Evolutionary conservation across 2,329 filamentous ascomycete genomes (phyloP).

Genomic region (Parastagonospora avenae): DNA sequence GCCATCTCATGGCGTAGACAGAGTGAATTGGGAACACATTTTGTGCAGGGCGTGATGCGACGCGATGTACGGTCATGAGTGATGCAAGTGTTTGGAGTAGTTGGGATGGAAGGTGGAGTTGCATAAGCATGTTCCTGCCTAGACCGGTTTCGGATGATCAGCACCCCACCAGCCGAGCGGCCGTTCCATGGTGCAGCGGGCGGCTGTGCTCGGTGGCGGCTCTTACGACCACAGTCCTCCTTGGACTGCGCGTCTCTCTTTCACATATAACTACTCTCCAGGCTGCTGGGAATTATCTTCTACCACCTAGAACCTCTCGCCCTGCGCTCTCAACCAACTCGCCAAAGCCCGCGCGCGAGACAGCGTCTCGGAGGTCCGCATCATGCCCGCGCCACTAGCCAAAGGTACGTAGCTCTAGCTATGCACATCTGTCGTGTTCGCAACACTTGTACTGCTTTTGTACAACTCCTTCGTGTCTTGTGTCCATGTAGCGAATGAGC

Average conservation of each 20-base stretch:
- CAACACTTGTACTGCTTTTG: constrained; percentile 10
- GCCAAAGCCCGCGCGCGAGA: background rate
- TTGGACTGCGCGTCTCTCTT: constrained; percentile 2
- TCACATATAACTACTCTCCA: constrained; percentile 4
- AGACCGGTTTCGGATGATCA: too few species aligned
- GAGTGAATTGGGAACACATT: too few species aligned
- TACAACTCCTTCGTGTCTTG: background rate
- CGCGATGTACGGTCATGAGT: too few species aligned
- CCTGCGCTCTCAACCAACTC: background rate
- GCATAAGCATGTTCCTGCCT: too few species aligned
- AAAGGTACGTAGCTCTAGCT: constrained; percentile 41
- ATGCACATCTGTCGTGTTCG: constrained; percentile 29
- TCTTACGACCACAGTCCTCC: constrained; percentile 13
- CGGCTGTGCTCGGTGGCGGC: constrained; percentile 20
- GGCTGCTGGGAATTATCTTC: constrained; percentile 8
- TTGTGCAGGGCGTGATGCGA: too few species aligned
- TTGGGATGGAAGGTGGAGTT: too few species aligned
- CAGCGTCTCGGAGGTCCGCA: constrained; percentile 7
- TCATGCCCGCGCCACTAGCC: constrained; percentile 49
- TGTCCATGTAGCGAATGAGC: too few species aligned
- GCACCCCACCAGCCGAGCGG: background rate
- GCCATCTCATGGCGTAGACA: too few species aligned
- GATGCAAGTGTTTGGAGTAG: too few species aligned
- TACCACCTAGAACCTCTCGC: background rate
- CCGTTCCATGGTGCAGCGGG: constrained; percentile 1